phyloP scores from a whole-genome alignment of 2,329 filamentous ascomycete species.

The Neofusicoccum umdonicola region DNA sequence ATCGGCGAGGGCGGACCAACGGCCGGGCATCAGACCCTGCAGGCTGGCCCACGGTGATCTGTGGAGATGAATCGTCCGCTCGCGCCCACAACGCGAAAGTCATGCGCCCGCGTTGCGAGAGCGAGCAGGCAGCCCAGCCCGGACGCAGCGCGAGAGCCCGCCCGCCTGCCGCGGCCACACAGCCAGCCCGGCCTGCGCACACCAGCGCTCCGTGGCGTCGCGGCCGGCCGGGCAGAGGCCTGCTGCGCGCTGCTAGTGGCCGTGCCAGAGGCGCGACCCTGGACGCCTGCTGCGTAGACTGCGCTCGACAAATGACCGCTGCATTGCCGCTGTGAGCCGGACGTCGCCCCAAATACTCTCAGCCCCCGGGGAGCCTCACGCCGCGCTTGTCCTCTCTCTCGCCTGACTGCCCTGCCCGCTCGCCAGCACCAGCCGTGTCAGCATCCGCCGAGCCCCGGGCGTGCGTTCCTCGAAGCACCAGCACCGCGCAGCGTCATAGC shows the following conservation, averaged over 20 bases:
- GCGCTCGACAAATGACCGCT: neutral
- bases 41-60: slow-evolving; percentile 4
- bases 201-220: slow-evolving; percentile 3
- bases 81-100: neutral
- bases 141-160: neutral
- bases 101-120: neutral
- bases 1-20: slow-evolving; percentile 9
- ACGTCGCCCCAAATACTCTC: slow-evolving; percentile 9
- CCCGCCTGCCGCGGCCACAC: neutral
- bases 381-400: neutral
- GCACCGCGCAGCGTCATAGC: slow-evolving; percentile 5
- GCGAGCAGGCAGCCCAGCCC: neutral
- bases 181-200: neutral
- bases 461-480: neutral
- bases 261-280: slow-evolving; percentile 4
- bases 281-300: neutral
- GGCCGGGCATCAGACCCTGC: slow-evolving; percentile 10
- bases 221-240: neutral
- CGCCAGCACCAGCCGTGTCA: neutral
- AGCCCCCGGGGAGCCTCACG: slow-evolving; percentile 9
- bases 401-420: neutral
- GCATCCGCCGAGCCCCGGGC: neutral
- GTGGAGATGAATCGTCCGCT: slow-evolving; percentile 4
- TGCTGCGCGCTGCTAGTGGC: slow-evolving; percentile 10
- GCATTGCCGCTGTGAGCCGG: neutral